These are phyloP conservation scores for Cutaneotrichosporon cavernicola DNA, from an alignment of 1,284 basidiomycete species.

Conservation along the genomic window DNA sequence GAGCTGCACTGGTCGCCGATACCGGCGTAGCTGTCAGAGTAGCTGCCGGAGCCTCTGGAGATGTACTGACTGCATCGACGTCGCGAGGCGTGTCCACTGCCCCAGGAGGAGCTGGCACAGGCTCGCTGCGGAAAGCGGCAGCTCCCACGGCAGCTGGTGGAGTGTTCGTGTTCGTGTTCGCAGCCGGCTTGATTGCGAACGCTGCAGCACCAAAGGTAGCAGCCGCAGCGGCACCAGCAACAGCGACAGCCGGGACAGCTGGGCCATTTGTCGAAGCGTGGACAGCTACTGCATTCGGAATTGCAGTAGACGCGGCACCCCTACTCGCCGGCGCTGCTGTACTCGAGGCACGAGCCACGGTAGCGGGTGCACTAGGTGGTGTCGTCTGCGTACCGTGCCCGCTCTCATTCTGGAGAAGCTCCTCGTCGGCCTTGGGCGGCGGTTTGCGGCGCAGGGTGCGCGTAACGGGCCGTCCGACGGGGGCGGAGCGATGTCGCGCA, in stretches of 20 bases:
- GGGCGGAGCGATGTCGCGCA: not conserved
- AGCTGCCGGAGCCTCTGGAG: too few relatives aligned
- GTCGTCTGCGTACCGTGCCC: not conserved
- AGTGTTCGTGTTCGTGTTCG: too few relatives aligned
- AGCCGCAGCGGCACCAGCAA: not conserved
- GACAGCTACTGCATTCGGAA: too few relatives aligned
- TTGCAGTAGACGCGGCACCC: not conserved
- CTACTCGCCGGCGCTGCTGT: not conserved
- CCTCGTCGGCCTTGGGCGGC: constrained; percentile 3
- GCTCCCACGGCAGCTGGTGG: not conserved
- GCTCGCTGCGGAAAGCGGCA: too few relatives aligned
- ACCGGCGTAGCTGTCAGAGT: too few relatives aligned
- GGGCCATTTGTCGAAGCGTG: too few relatives aligned
- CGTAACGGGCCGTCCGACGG: not conserved
- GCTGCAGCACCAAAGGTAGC: not conserved
- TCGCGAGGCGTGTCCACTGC: too few relatives aligned
- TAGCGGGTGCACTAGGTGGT: not conserved
- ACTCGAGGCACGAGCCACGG: not conserved
- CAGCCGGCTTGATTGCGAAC: not conserved
- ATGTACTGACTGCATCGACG: too few relatives aligned
- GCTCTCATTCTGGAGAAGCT: not conserved
- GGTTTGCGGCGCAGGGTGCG: constrained; percentile 6
- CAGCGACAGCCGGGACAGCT: not conserved
- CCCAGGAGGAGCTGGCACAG: too few relatives aligned
- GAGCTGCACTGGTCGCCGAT: too few relatives aligned